phyloP scores from a whole-genome alignment of 2,329 filamentous ascomycete genomes.

The Fusarium pininemorale region DNA sequence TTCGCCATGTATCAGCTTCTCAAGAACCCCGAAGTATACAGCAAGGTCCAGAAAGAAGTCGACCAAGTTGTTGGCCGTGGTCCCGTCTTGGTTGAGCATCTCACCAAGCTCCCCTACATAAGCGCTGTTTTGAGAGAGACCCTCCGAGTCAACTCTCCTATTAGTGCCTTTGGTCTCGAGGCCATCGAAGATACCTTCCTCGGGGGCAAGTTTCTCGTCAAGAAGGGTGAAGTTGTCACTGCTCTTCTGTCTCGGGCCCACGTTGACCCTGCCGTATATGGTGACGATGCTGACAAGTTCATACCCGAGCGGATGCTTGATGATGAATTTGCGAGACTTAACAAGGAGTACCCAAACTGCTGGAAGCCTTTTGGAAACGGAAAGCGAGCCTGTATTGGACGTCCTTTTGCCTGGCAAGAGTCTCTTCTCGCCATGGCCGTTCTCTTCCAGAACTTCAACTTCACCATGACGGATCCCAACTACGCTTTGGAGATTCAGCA shows the following conservation, averaged over 20 bases:
- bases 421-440: slow-evolving; percentile 68
- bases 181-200: slow-evolving; percentile 64
- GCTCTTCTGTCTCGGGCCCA: slow-evolving; percentile 65
- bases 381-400: slow-evolving; percentile 74
- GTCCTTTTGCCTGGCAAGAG: slow-evolving; percentile 81
- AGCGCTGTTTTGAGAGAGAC: slow-evolving; percentile 72
- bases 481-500: slow-evolving; percentile 66
- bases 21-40: slow-evolving; percentile 67
- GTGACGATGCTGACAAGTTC: slow-evolving; percentile 72
- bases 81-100: slow-evolving; percentile 66
- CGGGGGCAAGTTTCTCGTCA: slow-evolving; percentile 68
- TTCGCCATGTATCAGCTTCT: slow-evolving; percentile 73
- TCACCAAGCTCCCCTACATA: slow-evolving; percentile 72
- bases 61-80: slow-evolving; percentile 70
- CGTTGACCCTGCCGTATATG: slow-evolving; percentile 70
- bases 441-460: slow-evolving; percentile 76
- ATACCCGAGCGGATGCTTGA: slow-evolving; percentile 77
- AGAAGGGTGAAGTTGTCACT: slow-evolving; percentile 59
- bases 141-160: slow-evolving; percentile 69
- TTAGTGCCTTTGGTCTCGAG: slow-evolving; percentile 64
- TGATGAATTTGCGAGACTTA: slow-evolving; percentile 69
- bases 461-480: slow-evolving; percentile 65
- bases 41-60: slow-evolving; percentile 72
- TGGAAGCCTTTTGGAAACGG: slow-evolving; percentile 83
- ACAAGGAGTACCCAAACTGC: slow-evolving; percentile 67